Evolutionary conservation across 441 rosid genomes (phyloP), one percentile per base, ranked within the genome.

Genomic region (Melastoma candidum): DNA sequence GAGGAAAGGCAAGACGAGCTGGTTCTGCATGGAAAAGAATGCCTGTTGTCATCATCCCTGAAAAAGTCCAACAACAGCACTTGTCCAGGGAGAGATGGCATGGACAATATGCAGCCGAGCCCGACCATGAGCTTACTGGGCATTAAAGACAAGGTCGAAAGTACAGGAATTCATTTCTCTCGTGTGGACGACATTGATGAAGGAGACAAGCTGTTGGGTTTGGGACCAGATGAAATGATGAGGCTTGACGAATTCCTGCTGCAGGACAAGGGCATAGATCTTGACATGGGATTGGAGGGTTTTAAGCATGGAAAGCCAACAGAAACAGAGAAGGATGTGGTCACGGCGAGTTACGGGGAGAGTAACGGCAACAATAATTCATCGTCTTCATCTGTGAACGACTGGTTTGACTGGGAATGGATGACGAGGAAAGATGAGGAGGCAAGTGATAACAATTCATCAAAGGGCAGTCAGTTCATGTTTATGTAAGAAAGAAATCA

Each of bases 201-300:
- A 17, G 56, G 17, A 45, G 7, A 25, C 13, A 11, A 52, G 12
- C 45, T 7, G 26, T 45, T 36, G 2, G 11, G 4, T n/a, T 39
- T 36, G 69, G 90, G 77, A 67, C 84, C 87, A 29, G 72, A 77
- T 49, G 90, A 89, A 77, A 63, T 86, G 57, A 71, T 74, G 69
- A 70, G 84, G 26, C 81, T 89, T 36, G 66, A 70, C 54, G 39
- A 59, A 58, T 43, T 48, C 12, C 63, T 73, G 14, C 77, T 61
- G 54, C 53, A 65, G n/a, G 63, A 56, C 60, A 67, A 27, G 7
- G 63, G 44, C 47, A 44, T 43, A 47, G 36, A 41, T 44, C 62
- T 49, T 65, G 36, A 29, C 36, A 6, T 29, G 36, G 36, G 36
- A 29, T 29, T 29, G 7, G 7, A 29, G 36, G 36, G 36, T 29